Base-by-base conservation (phyloP, 2,329 filamentous ascomycete genomes). In the Stachybotrys chlorohalonatus region DNA sequence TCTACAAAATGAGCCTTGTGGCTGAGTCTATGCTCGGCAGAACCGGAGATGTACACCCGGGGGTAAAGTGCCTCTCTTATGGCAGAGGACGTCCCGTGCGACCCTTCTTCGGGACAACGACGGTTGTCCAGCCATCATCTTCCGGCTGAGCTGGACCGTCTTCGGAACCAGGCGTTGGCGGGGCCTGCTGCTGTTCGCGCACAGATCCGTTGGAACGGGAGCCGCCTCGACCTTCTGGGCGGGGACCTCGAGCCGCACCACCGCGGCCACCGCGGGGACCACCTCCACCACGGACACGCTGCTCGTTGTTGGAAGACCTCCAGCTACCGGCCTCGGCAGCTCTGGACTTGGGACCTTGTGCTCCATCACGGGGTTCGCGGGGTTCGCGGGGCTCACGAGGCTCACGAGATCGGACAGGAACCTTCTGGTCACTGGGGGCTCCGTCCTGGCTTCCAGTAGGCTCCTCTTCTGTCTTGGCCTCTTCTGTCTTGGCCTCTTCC, bases 71-170 rank as follows among this genome's bases (percentile, higher is more conserved):
- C 13, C 13, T 42, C 2, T 42, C 6, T 13, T 42, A 52, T 47
- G 66, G 64, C 66, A 68, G 66, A 60, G 64, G 60, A 52, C 70
- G 68, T 59, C 69, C 70, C 60, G 62, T 63, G 52, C 69, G 69
- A 53, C 68, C 68, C 65, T 71, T 71, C 61, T 71, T 68, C 36
- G 68, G 62, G 56, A 70, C 83, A 24, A 24, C 24, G 24, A 24
- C 36, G 31, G 80, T 86, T 58, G 81, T 84, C 83, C 83, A 86
- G 60, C 83, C 83, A 65, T 86, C 63, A 4, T 65, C 83, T 45
- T 82, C 82, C 36, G 24, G 24, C 50, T 82, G 79, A 52, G 73
- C 68, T 46, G 73, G 68, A 52, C 73, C 70, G 42, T 71, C 60
- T 53, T 65, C 61, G 45, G 61, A 66, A 45, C 61, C 67, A 48